A percentile compares a stretch with the other conserved stretches of the same genome.
Conservation (phyloP, 768 basidiomycete species). For the Lyophyllum decastes region DNA sequence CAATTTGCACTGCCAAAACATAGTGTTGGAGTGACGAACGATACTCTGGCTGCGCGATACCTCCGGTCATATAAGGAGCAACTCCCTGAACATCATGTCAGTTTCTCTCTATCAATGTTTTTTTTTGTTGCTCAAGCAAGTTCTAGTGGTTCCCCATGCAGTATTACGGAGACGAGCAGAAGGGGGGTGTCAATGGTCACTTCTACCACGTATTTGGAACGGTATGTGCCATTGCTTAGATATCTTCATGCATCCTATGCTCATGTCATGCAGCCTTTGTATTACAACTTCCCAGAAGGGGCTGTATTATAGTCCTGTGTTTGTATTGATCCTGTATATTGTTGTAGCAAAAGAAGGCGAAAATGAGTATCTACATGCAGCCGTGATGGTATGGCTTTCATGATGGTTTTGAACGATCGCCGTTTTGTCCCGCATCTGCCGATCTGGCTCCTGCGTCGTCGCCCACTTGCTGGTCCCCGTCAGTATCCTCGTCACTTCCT, state of each 20-base stretch:
- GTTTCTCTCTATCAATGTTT: constrained; percentile 20
- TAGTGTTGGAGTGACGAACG: constrained; percentile 53
- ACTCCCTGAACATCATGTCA: constrained; percentile 63
- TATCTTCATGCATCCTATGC: background rate
- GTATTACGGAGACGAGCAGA: constrained; percentile 56
- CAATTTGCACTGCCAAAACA: constrained; percentile 77
- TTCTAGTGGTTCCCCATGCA: constrained; percentile 75
- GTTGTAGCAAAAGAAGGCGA: background rate
- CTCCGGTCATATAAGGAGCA: constrained; percentile 66
- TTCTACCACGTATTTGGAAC: constrained; percentile 78
- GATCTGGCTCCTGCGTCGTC: background rate
- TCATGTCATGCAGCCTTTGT: constrained; percentile 42
- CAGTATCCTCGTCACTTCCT: constrained; percentile 14
- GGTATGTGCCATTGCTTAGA: constrained; percentile 36
- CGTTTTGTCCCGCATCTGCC: background rate
- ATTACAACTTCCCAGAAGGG: constrained; percentile 49
- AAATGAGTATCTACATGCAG: background rate
- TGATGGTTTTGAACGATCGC: background rate
- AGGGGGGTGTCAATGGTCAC: constrained; percentile 68
- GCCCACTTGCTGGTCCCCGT: constrained; percentile 5
- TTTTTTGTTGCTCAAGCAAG: background rate
- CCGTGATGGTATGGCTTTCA: background rate
- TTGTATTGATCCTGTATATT: background rate
- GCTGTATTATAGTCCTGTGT: constrained; percentile 36
- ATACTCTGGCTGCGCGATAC: constrained; percentile 64